Evolutionary conservation across 768 basidiomycete species (phyloP).

Genomic region (Postia placenta): DNA sequence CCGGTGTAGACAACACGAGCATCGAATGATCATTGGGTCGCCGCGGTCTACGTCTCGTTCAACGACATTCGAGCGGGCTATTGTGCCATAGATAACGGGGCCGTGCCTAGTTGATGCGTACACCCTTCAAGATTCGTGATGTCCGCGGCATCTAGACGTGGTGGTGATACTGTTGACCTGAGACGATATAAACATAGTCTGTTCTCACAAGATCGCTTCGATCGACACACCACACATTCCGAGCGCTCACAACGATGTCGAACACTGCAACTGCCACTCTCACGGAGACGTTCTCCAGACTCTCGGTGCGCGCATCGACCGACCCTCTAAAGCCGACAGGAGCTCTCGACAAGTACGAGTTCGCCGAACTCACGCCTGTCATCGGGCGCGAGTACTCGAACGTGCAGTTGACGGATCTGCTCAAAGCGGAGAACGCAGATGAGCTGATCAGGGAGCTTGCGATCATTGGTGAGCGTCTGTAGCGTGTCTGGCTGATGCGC

Average conservation of each 20-base stretch:
- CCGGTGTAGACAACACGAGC: too few species aligned
- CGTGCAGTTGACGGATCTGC: constrained; percentile 42
- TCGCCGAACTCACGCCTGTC: not conserved
- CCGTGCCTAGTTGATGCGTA: not conserved
- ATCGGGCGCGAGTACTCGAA: constrained; percentile 11
- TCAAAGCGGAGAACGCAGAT: constrained; percentile 40
- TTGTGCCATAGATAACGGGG: not conserved
- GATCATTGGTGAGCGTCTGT: constrained; percentile 12
- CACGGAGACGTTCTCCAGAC: not conserved
- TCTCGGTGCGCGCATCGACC: not conserved
- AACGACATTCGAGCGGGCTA: not conserved
- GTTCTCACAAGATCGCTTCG: not conserved
- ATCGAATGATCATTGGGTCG: too few species aligned
- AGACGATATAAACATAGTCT: not conserved
- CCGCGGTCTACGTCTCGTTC: too few species aligned
- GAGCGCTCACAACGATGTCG: constrained; percentile 30
- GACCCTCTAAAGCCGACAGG: not conserved
- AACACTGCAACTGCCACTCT: constrained; percentile 32
- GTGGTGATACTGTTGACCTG: not conserved
- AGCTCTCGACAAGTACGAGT: not conserved
- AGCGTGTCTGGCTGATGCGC: not conserved
- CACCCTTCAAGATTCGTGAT: not conserved
- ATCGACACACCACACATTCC: constrained; percentile 14
- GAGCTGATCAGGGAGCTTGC: constrained; percentile 50
- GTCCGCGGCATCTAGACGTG: not conserved